Conservation (phyloP, 176 grass and related monocot species). For the Triticum aestivum region IWGSC_CS_RefSeq_v2.1 NC_057814.1:570783745-570784244, state of each 20-base stretch:
- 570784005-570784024: neutral
- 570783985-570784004: neutral
- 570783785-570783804: conserved; percentile 91
- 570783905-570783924: neutral
- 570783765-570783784: conserved; percentile 94
- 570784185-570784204: neutral
- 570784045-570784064: neutral
- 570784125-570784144: neutral
- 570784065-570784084: neutral
- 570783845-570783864: neutral
- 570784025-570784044: neutral
- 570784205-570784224: neutral
- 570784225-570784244: neutral
- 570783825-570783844: conserved; percentile 51
- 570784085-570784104: neutral
- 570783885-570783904: neutral
- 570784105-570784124: neutral
- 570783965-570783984: neutral
- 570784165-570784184: neutral
- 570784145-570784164: neutral
- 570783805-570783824: conserved; percentile 89
- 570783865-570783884: conserved; percentile 2
- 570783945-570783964: neutral
- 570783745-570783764: conserved; percentile 81
- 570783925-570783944: neutral